Base-by-base conservation (phyloP, 495 filamentous ascomycete genomes). In the Arthonia radiata region DNA sequence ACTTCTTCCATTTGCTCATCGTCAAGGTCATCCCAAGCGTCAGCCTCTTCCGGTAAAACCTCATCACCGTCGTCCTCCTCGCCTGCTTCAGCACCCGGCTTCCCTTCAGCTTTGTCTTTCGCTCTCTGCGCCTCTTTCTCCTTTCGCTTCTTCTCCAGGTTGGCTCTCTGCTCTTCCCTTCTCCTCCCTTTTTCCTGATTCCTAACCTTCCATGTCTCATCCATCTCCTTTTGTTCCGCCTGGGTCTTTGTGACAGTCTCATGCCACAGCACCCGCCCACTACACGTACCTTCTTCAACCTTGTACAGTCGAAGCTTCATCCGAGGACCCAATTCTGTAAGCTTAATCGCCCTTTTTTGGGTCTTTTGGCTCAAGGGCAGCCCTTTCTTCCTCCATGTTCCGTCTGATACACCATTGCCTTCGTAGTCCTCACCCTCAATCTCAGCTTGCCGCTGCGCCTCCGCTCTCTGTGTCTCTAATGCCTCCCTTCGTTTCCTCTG, bases 211-310 rank as follows among this genome's bases (percentile, higher is more conserved):
- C 86, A 92, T 38, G 61, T 60, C 52, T 67, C 53, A 37, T 94
- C 79, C 38, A 91, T 46, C 28, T 66, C 59, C 42, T 64, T 63
- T 23, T 77, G 50, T 42, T 94, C 86, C 19, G 64, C 54, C 36
- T 63, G 65, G 1, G 70, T 67, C 57, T 94, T 99, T 38, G 61
- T 59, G 29, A 92, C 61, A 39, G 71, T 86, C 40, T 92, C 80
- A 49, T 99, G 89, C 86, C 89, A 94, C 73, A 99, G 75, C 18
- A 92, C 61, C 49, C 78, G 82, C 21, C 86, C 86, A 17, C 65
- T 61, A 40, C 81, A 93, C 8, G 94, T 46, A 10, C 81, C 89
- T 35, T 94, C 89, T 44, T 99, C 86, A 7, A 99, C 82, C 50
- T 99, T 94, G 28, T 73, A 71, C 62, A 99, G 60, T 23, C 83